Conservation (phyloP, 2,329 filamentous ascomycete species). For the Monilinia fructigena region DNA sequence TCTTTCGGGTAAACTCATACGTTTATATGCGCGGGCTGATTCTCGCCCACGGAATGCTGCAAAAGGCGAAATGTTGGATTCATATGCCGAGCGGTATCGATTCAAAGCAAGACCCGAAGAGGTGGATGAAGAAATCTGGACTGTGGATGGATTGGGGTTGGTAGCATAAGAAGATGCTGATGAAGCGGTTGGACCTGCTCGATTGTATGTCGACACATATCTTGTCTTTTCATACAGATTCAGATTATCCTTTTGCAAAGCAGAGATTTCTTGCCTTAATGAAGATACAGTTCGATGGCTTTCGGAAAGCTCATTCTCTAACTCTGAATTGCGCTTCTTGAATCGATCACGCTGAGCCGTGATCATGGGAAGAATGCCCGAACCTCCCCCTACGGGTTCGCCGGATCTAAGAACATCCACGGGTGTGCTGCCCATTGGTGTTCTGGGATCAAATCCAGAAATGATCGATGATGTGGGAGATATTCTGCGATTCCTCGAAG, state of each 20-base stretch:
- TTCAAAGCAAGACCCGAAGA: constrained; percentile 69
- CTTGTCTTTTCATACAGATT: constrained; percentile 96
- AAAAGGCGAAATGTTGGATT: constrained; percentile 93
- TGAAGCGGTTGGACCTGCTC: constrained; percentile 59
- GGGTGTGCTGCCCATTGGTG: constrained; percentile 47
- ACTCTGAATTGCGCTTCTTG: constrained; percentile 89
- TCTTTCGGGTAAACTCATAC: constrained; percentile 89
- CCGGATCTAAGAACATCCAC: constrained; percentile 58
- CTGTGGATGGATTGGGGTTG: constrained; percentile 74
- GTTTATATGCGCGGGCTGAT: constrained; percentile 82
- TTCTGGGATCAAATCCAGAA: constrained; percentile 82
- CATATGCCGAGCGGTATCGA: constrained; percentile 87
- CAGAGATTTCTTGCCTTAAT: constrained; percentile 84
- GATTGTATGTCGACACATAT: constrained; percentile 91
- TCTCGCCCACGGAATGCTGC: constrained; percentile 94
- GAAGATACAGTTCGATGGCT: constrained; percentile 79
- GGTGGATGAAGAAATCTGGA: constrained; percentile 59
- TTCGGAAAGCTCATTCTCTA: constrained; percentile 87
- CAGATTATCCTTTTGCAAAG: constrained; percentile 92
- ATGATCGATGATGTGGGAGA: constrained; percentile 98
- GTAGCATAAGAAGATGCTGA: constrained; percentile 64
- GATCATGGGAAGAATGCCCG: constrained; percentile 94
- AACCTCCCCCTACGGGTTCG: constrained; percentile 70
- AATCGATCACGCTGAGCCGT: constrained; percentile 97
- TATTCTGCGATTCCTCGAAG: constrained; percentile 61